A percentile compares a stretch with the other conserved stretches of the same genome.
Conservation (phyloP, 2,329 filamentous ascomycete species). For the Sporothrix globosa region DNA sequence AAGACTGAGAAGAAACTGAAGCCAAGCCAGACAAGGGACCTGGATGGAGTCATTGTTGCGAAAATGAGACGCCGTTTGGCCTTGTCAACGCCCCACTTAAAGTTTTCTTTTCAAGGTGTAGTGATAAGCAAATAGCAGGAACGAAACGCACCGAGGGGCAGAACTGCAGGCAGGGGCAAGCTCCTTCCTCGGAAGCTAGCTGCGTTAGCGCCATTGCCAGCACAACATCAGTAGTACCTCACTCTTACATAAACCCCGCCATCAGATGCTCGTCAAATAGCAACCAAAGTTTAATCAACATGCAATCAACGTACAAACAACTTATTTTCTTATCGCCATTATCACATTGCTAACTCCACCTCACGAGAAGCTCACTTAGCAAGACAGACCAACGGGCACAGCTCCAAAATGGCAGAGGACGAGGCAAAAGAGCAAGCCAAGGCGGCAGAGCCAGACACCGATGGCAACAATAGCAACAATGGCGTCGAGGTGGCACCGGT, state of each 20-base stretch:
- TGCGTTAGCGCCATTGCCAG: slow-evolving; percentile 2
- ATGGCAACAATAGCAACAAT: slow-evolving; percentile 13
- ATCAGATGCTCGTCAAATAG: neutral
- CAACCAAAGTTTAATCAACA: neutral
- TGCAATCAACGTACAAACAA: neutral
- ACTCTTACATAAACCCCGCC: slow-evolving; percentile 16
- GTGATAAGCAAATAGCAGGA: slow-evolving; percentile 20
- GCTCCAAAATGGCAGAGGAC: neutral
- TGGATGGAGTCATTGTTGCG: slow-evolving; percentile 16
- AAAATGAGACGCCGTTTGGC: neutral
- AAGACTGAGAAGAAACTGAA: neutral
- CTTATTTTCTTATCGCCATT: slow-evolving; percentile 19
- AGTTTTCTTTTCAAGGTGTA: slow-evolving; percentile 17
- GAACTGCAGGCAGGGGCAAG: neutral
- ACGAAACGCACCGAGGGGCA: slow-evolving; percentile 12
- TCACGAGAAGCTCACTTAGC: neutral
- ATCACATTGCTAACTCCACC: neutral
- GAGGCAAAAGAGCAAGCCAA: neutral
- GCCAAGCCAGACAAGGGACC: neutral
- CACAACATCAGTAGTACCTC: neutral
- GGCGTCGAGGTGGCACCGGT: slow-evolving; percentile 40
- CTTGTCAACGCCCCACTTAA: no score
- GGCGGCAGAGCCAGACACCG: neutral
- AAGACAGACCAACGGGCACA: neutral
- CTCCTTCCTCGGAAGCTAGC: slow-evolving; percentile 22